phyloP scores from a whole-genome alignment of 306 rosid species.

The Lithocarpus polystachyus region DNA sequence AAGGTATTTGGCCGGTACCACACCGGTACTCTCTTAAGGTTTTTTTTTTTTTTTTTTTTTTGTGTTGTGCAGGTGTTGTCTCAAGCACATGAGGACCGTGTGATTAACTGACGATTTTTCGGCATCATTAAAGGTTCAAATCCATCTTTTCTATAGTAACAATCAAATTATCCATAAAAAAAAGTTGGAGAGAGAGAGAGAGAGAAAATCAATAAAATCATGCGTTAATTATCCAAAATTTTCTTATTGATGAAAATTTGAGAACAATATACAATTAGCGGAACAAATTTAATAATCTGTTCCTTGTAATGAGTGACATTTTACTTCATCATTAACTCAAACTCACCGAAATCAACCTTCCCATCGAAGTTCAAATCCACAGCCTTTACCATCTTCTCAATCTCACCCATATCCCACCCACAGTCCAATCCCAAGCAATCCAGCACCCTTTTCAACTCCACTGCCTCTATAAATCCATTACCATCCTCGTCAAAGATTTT shows the following conservation, averaged over 20 bases:
- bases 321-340: slow-evolving; percentile 73
- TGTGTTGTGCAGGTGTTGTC: too few relatives aligned
- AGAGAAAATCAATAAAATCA: too few relatives aligned
- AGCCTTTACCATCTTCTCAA: slow-evolving; percentile 74
- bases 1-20: too few relatives aligned
- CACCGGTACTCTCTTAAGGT: too few relatives aligned
- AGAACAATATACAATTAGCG: neutral
- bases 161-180: too few relatives aligned
- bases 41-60: too few relatives aligned
- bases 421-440: slow-evolving; percentile 81
- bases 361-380: slow-evolving; percentile 90
- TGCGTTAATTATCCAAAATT: neutral
- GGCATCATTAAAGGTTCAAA: rapidly evolving
- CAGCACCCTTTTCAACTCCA: slow-evolving; percentile 89
- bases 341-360: slow-evolving; percentile 81
- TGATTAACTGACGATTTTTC: too few relatives aligned
- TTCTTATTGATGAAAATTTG: neutral
- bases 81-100: too few relatives aligned
- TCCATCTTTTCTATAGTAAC: rapidly evolving
- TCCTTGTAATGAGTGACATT: neutral
- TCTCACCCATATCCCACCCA: slow-evolving; percentile 75
- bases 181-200: too few relatives aligned
- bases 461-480: slow-evolving; percentile 77
- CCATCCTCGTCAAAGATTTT: slow-evolving; percentile 91
- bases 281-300: neutral